phyloP scores from a whole-genome alignment of 257 asterid genomes.

The Rhazya stricta region DNA sequence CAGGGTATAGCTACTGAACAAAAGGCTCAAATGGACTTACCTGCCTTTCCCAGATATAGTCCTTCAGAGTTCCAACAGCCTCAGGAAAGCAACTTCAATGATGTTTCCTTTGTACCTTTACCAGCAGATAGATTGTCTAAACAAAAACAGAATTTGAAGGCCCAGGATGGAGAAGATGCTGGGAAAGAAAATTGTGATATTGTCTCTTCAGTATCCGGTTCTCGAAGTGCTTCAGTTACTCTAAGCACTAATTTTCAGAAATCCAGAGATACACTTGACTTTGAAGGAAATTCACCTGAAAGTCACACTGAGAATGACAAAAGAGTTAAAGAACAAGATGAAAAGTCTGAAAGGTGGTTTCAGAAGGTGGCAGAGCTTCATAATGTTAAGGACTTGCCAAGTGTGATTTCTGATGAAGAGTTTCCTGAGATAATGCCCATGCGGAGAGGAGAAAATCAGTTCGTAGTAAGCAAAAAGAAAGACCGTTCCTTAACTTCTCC shows the following conservation, averaged over 20 bases:
- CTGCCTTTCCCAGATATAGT: slow-evolving; percentile 22
- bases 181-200: slow-evolving; percentile 4
- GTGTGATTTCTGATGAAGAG: slow-evolving; percentile 65
- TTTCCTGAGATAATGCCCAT: slow-evolving; percentile 81
- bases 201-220: slow-evolving; percentile 21
- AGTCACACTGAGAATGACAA: slow-evolving; percentile 21
- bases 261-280: slow-evolving; percentile 22
- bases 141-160: slow-evolving; percentile 24
- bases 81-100: slow-evolving; percentile 22
- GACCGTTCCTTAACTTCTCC: slow-evolving; percentile 77
- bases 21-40: slow-evolving; percentile 21
- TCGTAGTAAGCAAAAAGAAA: slow-evolving; percentile 66
- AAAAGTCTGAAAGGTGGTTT: slow-evolving; percentile 65
- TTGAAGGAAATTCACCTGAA: slow-evolving; percentile 19
- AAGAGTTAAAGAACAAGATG: slow-evolving; percentile 42
- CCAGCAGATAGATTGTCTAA: slow-evolving; percentile 34
- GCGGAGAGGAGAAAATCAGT: slow-evolving; percentile 75
- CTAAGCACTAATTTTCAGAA: slow-evolving; percentile 22
- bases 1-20: slow-evolving; percentile 10
- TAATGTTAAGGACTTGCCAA: slow-evolving; percentile 56
- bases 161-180: slow-evolving; percentile 13
- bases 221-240: slow-evolving; percentile 19
- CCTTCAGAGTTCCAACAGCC: slow-evolving; percentile 19
- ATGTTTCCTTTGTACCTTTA: slow-evolving; percentile 34
- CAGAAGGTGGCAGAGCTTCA: slow-evolving; percentile 65